Conservation (phyloP, 352 stramenopile species). For the Phytophthora macrochlamydospora region DNA sequence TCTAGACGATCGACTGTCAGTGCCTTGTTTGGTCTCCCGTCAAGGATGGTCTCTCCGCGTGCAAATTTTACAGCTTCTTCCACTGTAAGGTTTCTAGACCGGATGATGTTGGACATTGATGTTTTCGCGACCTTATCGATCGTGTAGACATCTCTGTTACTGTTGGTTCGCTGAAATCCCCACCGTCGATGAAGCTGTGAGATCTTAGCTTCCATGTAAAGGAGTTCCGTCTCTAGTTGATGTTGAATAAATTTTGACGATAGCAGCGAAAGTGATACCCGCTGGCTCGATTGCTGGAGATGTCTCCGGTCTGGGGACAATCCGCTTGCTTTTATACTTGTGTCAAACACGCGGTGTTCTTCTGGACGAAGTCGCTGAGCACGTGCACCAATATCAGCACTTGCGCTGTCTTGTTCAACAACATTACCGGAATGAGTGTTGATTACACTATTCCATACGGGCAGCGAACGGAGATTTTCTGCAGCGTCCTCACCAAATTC, state of each 20-base stretch:
- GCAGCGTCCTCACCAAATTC: neutral
- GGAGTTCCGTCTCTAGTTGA: neutral
- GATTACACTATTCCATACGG: neutral
- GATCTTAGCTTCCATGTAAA: neutral
- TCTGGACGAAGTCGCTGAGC: too few species aligned
- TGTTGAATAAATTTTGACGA: neutral
- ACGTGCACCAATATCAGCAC: too few species aligned
- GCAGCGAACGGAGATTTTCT: neutral
- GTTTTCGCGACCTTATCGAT: neutral
- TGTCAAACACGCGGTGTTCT: constrained; percentile 65
- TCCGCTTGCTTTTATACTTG: too few species aligned
- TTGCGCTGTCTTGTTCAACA: too few species aligned
- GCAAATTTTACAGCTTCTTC: neutral
- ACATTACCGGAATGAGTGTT: neutral
- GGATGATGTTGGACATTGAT: neutral
- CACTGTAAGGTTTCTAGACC: neutral
- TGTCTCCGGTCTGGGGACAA: too few species aligned
- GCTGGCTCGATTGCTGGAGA: too few species aligned
- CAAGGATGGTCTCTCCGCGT: neutral
- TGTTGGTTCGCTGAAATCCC: neutral
- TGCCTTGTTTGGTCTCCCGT: neutral
- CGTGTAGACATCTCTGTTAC: neutral
- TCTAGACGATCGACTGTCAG: neutral
- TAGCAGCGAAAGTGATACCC: neutral
- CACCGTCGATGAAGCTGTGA: neutral